Conservation (phyloP, 352 stramenopile genomes). For the Porosira glacialis region DNA sequence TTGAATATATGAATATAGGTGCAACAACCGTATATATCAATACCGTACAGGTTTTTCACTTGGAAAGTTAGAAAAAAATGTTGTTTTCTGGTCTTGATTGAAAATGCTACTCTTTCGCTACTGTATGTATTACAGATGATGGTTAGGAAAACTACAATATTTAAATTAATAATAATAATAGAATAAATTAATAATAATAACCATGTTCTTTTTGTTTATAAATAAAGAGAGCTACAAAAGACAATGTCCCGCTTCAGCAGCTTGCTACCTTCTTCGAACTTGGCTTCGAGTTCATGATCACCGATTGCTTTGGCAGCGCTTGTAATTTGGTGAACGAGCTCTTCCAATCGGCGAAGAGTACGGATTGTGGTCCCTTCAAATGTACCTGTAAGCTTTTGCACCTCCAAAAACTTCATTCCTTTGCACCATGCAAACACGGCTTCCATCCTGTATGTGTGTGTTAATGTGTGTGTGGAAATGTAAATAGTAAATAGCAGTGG, state of each 20-base stretch:
- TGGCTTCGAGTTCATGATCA: slow-evolving; percentile 93
- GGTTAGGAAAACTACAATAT: too few relatives aligned
- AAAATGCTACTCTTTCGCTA: too few relatives aligned
- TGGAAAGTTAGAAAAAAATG: too few relatives aligned
- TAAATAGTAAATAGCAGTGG: too few relatives aligned
- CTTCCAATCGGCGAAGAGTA: slow-evolving; percentile 93
- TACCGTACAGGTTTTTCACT: too few relatives aligned
- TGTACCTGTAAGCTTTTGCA: slow-evolving; percentile 95
- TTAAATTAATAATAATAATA: too few relatives aligned
- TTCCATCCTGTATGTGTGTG: slow-evolving; percentile 83
- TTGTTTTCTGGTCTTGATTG: too few relatives aligned
- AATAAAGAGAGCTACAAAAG: slow-evolving; percentile 97
- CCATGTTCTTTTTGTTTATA: slow-evolving; percentile 78
- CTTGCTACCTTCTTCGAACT: slow-evolving; percentile 95
- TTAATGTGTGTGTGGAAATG: too few relatives aligned
- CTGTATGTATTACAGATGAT: too few relatives aligned
- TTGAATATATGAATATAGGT: too few relatives aligned
- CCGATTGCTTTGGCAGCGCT: slow-evolving; percentile 94
- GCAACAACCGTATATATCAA: too few relatives aligned
- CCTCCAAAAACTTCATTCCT: slow-evolving; percentile 97
- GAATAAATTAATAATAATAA: too few relatives aligned
- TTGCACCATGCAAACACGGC: slow-evolving; percentile 96
- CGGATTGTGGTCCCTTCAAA: slow-evolving; percentile 99
- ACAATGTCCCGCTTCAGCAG: slow-evolving; percentile 99
- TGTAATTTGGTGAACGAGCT: slow-evolving; percentile 95